Conservation (phyloP, 305 asterid genomes). For the Plantago coronopus region DNA sequence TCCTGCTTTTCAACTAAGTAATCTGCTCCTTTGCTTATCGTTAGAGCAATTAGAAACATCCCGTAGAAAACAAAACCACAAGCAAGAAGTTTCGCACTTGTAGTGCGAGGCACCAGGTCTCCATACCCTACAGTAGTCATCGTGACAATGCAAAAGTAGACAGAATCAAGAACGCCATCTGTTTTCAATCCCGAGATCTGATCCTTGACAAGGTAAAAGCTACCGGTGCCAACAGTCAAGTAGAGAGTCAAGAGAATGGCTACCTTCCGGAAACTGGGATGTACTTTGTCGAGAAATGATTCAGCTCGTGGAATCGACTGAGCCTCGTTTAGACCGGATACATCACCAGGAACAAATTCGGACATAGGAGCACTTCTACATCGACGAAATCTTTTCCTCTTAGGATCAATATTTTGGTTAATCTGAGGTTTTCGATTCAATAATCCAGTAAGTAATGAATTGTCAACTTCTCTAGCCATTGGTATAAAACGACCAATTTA, state of each 20-base stretch:
- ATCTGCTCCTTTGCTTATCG: constrained; percentile 80
- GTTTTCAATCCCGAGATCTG: constrained; percentile 62
- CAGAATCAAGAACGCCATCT: constrained; percentile 64
- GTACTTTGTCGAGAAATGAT: constrained; percentile 38
- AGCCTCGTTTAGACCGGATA: constrained; percentile 24
- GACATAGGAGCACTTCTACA: constrained; percentile 69
- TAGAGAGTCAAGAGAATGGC: constrained; percentile 44
- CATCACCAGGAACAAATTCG: constrained; percentile 45
- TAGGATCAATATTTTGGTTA: constrained; percentile 26
- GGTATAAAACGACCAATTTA: not conserved
- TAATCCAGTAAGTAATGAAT: constrained; percentile 25
- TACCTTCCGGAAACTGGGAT: constrained; percentile 51
- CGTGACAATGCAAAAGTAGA: constrained; percentile 89
- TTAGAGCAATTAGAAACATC: constrained; percentile 62
- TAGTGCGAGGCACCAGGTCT: constrained; percentile 75
- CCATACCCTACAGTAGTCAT: constrained; percentile 98
- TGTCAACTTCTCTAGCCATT: constrained; percentile 32
- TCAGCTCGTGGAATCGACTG: constrained; percentile 26
- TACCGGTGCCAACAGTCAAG: constrained; percentile 49
- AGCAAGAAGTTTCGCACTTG: constrained; percentile 66
- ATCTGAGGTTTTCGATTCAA: constrained; percentile 22
- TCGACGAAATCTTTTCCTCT: constrained; percentile 52
- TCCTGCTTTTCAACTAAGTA: constrained; percentile 80
- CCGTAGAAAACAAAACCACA: constrained; percentile 86
- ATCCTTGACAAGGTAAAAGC: constrained; percentile 56